Conservation (phyloP, 2,329 filamentous ascomycete species). For the Trichothecium roseum region DNA sequence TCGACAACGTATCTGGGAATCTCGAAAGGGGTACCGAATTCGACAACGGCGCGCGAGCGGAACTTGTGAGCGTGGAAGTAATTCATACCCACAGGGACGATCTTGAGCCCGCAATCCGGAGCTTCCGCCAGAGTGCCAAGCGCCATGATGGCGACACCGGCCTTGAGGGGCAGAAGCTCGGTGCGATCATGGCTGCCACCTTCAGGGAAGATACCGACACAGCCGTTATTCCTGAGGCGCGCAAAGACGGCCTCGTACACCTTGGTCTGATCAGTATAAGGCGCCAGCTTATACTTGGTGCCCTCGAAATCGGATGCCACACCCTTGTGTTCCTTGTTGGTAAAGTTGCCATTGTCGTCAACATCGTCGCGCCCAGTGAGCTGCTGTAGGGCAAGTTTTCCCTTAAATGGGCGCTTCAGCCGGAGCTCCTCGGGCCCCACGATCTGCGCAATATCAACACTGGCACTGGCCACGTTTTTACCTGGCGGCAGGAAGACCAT, state of each 20-base stretch:
- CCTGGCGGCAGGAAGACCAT: constrained; percentile 79
- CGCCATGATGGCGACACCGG: constrained; percentile 96
- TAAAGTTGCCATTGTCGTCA: constrained; percentile 53
- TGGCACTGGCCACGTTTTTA: constrained; percentile 66
- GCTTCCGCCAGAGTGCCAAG: constrained; percentile 78
- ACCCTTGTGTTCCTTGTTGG: constrained; percentile 42
- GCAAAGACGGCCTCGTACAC: constrained; percentile 92
- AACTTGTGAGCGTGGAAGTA: constrained; percentile 99
- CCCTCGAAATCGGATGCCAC: constrained; percentile 57
- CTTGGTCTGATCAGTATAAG: constrained; percentile 86
- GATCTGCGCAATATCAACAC: constrained; percentile 75
- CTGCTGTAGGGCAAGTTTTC: constrained; percentile 63
- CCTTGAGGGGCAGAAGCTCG: constrained; percentile 84
- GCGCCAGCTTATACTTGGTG: constrained; percentile 76
- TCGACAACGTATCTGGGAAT: constrained; percentile 74
- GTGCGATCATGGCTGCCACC: constrained; percentile 93
- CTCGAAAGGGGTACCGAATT: constrained; percentile 85
- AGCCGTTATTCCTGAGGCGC: constrained; percentile 70
- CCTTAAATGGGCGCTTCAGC: constrained; percentile 80
- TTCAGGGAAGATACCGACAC: constrained; percentile 94
- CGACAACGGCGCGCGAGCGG: constrained; percentile 86
- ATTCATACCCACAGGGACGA: constrained; percentile 97
- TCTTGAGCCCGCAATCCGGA: constrained; percentile 81
- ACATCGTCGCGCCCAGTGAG: constrained; percentile 72
- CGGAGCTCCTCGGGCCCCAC: constrained; percentile 69